A percentile compares a stretch with the other conserved stretches of the same genome.
These are phyloP conservation scores for Whalleya microplaca DNA, from an alignment of 2,329 filamentous ascomycete species.

Conservation along the genomic window DNA sequence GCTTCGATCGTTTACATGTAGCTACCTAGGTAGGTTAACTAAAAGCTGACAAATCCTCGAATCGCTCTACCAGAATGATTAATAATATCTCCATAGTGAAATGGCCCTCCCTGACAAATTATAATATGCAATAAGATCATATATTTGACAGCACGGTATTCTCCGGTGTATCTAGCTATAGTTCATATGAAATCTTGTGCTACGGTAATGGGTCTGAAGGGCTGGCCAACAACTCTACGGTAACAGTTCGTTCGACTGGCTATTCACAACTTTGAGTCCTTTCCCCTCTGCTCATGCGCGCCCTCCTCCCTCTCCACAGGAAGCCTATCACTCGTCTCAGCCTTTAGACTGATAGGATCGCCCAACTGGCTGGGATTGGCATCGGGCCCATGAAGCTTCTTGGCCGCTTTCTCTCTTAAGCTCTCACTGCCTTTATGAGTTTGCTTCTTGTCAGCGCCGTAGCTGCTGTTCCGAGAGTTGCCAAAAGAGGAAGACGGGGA, in stretches of 20 bases:
- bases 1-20: too few relatives aligned
- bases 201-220: too few relatives aligned
- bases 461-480: not conserved
- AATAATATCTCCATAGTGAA: not conserved
- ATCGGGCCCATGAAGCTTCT: slow-evolving; percentile 25
- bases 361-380: slow-evolving; percentile 32
- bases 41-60: not conserved
- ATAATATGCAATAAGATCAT: too few relatives aligned
- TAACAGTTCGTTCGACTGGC: too few relatives aligned
- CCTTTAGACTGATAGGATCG: slow-evolving; percentile 31
- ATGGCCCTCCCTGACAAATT: too few relatives aligned
- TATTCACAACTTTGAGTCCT: slow-evolving; percentile 33
- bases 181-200: too few relatives aligned
- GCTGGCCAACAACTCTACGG: too few relatives aligned
- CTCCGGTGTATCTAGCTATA: too few relatives aligned
- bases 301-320: slow-evolving; percentile 28
- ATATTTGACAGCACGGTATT: too few relatives aligned
- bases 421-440: slow-evolving; percentile 9
- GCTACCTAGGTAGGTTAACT: not conserved
- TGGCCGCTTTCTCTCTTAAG: slow-evolving; percentile 27
- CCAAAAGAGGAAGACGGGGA: not conserved
- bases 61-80: not conserved
- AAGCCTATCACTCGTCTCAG: slow-evolving; percentile 21
- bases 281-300: slow-evolving; percentile 13
- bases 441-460: not conserved